These are phyloP conservation scores for Nemania diffusa DNA, from an alignment of 2,329 filamentous ascomycete species.

Conservation along the genomic window DNA sequence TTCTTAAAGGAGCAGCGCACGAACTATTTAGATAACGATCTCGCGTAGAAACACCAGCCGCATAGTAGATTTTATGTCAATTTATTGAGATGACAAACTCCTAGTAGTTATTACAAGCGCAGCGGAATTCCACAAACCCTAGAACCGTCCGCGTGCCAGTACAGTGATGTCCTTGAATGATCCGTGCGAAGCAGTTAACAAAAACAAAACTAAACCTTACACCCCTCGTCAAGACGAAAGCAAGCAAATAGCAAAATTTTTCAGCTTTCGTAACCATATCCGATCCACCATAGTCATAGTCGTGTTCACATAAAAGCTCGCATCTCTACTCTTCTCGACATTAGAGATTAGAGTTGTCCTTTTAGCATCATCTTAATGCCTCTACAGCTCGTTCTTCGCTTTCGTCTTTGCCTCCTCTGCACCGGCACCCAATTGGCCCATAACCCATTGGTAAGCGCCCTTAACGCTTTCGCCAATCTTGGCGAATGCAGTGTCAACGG, in stretches of 20 bases:
- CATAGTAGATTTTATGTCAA: background rate
- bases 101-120: slow-evolving; percentile 1
- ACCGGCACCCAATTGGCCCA: slow-evolving; percentile 60
- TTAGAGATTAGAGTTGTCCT: background rate
- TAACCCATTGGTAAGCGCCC: slow-evolving; percentile 63
- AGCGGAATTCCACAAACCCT: background rate
- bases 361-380: background rate
- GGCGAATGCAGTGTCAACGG: slow-evolving; percentile 72
- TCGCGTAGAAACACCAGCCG: background rate
- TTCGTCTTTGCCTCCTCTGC: slow-evolving; percentile 61
- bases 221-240: slow-evolving; percentile 13
- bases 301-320: slow-evolving; percentile 20
- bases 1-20: too few species aligned
- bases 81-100: slow-evolving; percentile 10
- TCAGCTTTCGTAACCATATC: background rate
- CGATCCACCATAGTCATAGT: slow-evolving; percentile 14
- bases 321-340: background rate
- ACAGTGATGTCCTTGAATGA: background rate
- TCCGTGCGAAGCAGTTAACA: background rate
- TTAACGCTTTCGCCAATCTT: slow-evolving; percentile 65
- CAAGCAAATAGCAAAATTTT: slow-evolving; percentile 24
- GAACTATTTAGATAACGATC: too few species aligned
- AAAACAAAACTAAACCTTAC: slow-evolving; percentile 9
- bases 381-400: slow-evolving; percentile 63
- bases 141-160: background rate